Evolutionary conservation across 805 yeast genomes (phyloP).

Genomic region (Trichomonascus vanleenenianus): DNA sequence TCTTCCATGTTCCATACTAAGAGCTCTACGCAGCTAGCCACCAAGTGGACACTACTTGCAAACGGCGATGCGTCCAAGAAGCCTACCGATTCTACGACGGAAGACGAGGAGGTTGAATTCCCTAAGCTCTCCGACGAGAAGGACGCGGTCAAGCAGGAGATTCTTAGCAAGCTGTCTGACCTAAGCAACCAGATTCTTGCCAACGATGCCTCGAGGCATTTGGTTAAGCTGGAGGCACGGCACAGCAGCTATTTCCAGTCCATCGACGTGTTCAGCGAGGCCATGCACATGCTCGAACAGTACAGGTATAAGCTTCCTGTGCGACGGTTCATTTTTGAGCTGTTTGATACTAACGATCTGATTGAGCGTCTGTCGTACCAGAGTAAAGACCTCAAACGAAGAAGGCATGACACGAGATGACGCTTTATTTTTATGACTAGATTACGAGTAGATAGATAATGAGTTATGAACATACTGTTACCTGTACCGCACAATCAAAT

Average conservation of each 20-base stretch:
- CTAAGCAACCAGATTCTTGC: conserved; percentile 48
- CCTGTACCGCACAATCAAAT: background rate
- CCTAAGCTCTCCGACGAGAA: conserved; percentile 10
- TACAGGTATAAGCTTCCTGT: conserved; percentile 56
- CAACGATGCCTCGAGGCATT: conserved; percentile 48
- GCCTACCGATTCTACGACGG: background rate
- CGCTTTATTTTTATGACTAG: background rate
- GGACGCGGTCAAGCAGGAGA: conserved; percentile 17
- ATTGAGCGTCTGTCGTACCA: conserved; percentile 40
- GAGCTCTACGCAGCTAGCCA: no score
- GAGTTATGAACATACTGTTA: background rate
- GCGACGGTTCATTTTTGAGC: conserved; percentile 57
- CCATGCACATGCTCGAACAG: conserved; percentile 42
- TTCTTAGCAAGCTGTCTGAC: conserved; percentile 36
- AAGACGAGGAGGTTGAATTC: conserved; percentile 14
- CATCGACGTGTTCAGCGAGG: conserved; percentile 47
- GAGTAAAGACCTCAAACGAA: conserved; percentile 15
- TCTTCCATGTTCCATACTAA: background rate
- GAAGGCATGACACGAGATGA: background rate
- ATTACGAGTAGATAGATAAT: background rate
- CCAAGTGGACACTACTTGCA: background rate
- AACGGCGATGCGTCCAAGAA: background rate
- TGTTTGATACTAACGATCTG: conserved; percentile 47
- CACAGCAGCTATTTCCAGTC: conserved; percentile 48
- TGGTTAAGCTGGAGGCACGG: conserved; percentile 45